phyloP scores from a whole-genome alignment of 2,329 filamentous ascomycete species.

The Botryotinia globosa region DNA sequence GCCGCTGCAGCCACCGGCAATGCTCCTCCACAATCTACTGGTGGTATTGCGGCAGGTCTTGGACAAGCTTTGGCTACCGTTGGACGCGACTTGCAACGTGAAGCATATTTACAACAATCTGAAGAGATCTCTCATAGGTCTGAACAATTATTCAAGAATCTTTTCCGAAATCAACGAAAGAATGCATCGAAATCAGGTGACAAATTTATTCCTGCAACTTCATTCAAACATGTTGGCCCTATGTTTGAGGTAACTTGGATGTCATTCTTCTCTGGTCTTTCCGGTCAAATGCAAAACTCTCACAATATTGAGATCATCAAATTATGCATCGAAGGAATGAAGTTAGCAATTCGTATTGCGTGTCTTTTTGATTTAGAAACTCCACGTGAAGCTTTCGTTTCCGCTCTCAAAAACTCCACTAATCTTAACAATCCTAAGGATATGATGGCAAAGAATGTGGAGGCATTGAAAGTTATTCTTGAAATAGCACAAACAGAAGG shows the following conservation, averaged over 20 bases:
- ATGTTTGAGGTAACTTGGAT: slow-evolving; percentile 99
- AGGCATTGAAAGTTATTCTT: slow-evolving; percentile 85
- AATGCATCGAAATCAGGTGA: slow-evolving; percentile 66
- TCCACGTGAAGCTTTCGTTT: slow-evolving; percentile 92
- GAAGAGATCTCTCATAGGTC: slow-evolving; percentile 79
- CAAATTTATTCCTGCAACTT: slow-evolving; percentile 87
- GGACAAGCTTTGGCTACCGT: slow-evolving; percentile 89
- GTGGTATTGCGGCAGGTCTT: slow-evolving; percentile 74
- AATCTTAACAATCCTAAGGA: slow-evolving; percentile 95
- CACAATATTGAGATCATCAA: slow-evolving; percentile 91
- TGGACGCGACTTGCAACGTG: slow-evolving; percentile 84
- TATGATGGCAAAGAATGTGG: slow-evolving; percentile 93
- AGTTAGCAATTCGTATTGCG: slow-evolving; percentile 86
- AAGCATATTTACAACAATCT: slow-evolving; percentile 91
- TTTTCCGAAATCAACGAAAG: slow-evolving; percentile 84
- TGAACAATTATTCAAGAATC: slow-evolving; percentile 85
- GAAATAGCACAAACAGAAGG: slow-evolving; percentile 93
- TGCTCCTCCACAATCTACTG: slow-evolving; percentile 54
- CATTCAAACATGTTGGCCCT: slow-evolving; percentile 89
- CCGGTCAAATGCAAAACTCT: slow-evolving; percentile 87
- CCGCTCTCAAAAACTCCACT: slow-evolving; percentile 86
- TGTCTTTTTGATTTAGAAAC: slow-evolving; percentile 92
- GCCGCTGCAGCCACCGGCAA: slow-evolving; percentile 77
- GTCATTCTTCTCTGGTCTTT: slow-evolving; percentile 94
- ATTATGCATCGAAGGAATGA: slow-evolving; percentile 92